Conservation (phyloP, 768 basidiomycete species). For the Lanmaoa pseudosensibilis region DNA sequence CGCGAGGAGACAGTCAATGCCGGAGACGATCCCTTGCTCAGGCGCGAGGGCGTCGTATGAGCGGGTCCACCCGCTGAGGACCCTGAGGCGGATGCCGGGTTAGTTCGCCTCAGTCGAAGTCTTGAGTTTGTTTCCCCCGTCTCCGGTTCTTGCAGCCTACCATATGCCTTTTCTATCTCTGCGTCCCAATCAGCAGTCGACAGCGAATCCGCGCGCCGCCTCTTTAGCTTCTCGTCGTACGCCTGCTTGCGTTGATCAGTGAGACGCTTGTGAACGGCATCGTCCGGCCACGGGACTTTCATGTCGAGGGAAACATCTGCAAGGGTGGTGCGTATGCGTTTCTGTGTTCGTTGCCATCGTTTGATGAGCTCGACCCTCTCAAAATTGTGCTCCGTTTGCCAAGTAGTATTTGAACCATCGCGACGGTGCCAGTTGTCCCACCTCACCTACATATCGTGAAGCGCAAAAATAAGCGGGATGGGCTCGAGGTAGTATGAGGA, state of each 20-base stretch:
- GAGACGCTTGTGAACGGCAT: constrained; percentile 43
- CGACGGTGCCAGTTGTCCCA: constrained; percentile 53
- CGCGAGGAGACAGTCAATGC: constrained; percentile 4
- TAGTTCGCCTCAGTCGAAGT: constrained; percentile 22
- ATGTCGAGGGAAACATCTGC: constrained; percentile 39
- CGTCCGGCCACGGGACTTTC: constrained; percentile 38
- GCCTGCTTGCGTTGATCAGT: constrained; percentile 47
- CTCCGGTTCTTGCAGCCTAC: constrained; percentile 27
- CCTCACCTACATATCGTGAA: constrained; percentile 39
- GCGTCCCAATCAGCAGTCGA: constrained; percentile 27
- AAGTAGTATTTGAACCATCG: constrained; percentile 57
- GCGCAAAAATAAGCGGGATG: neutral
- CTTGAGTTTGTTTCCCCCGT: constrained; percentile 22
- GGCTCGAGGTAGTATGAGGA: neutral
- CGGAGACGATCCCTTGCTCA: constrained; percentile 16
- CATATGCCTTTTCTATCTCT: constrained; percentile 24
- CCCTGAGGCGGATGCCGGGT: constrained; percentile 4
- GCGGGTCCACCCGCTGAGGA: constrained; percentile 5
- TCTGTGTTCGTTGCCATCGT: constrained; percentile 38
- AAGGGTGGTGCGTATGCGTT: constrained; percentile 26
- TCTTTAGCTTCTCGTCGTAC: constrained; percentile 43
- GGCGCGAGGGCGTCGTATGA: constrained; percentile 3
- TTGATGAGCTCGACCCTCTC: constrained; percentile 20
- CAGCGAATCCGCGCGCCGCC: neutral
- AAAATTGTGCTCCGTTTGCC: constrained; percentile 36